Conservation (phyloP, 257 asterid species). For the Nicotiana undulata region DNA sequence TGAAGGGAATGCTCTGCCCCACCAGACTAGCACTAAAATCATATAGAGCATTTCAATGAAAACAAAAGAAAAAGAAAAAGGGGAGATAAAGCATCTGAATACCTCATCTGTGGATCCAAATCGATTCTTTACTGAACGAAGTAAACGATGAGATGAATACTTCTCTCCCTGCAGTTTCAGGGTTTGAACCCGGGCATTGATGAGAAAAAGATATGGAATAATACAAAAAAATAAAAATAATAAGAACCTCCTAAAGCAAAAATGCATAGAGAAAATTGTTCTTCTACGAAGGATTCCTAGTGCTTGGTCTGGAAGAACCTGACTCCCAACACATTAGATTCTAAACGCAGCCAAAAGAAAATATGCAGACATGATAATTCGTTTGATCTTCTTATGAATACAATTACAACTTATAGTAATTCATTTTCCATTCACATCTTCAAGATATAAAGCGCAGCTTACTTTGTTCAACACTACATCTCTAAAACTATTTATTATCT, state of each 20-base stretch:
- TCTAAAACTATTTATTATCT: too few species aligned
- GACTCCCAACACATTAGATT: neutral
- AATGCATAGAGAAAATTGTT: neutral
- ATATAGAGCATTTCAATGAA: constrained; percentile 2
- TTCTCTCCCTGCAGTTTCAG: constrained; percentile 77
- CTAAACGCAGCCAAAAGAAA: neutral
- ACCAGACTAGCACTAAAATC: neutral
- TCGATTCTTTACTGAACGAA: constrained; percentile 85
- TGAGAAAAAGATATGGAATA: neutral
- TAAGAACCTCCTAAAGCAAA: neutral
- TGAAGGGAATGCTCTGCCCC: neutral
- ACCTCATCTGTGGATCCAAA: constrained; percentile 99
- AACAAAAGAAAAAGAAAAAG: neutral
- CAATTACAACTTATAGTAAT: too few species aligned
- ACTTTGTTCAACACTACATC: too few species aligned
- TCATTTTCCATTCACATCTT: too few species aligned
- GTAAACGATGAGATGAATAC: constrained; percentile 73
- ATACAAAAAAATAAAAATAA: neutral
- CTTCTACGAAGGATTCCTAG: neutral
- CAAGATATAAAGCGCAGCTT: too few species aligned
- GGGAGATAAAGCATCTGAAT: constrained; percentile 14
- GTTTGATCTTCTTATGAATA: too few species aligned
- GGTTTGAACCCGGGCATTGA: neutral
- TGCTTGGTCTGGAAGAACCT: neutral
- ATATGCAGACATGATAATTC: neutral